These are phyloP conservation scores for Pseudoscleropodium purum DNA, from an alignment of 225 moss, liverwort and hornwort genomes.

Conservation along the genomic window DNA sequence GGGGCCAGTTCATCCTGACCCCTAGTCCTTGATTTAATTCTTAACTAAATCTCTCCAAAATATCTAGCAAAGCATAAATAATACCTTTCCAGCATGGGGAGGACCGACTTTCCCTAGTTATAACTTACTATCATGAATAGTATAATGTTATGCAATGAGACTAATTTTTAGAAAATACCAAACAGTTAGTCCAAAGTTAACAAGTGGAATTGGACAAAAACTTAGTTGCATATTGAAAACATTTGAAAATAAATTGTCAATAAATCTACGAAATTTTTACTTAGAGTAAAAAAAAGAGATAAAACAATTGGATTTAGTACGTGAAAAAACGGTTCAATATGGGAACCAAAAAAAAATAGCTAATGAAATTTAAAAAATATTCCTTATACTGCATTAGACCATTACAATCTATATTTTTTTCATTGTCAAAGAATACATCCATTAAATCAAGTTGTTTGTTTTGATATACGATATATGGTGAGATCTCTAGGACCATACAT, in stretches of 20 bases:
- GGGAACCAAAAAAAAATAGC: no score
- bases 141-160: background rate
- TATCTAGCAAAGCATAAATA: no score
- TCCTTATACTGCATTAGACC: background rate
- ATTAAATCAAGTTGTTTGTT: no score
- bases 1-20: no score
- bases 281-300: background rate
- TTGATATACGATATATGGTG: no score
- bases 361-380: no score
- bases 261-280: background rate
- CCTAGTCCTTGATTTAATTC: no score
- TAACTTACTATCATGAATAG: no score
- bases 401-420: background rate
- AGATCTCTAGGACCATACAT: no score
- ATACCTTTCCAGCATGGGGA: no score
- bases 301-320: accelerated
- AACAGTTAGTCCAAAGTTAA: background rate
- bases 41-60: no score
- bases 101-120: no score
- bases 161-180: background rate
- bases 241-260: accelerated
- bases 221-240: background rate
- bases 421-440: background rate
- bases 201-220: background rate
- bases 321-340: accelerated